Evolutionary conservation across 2,329 filamentous ascomycete genomes (phyloP), one percentile per base, ranked within the genome.

Genomic region (Colletotrichum viniferum): DNA sequence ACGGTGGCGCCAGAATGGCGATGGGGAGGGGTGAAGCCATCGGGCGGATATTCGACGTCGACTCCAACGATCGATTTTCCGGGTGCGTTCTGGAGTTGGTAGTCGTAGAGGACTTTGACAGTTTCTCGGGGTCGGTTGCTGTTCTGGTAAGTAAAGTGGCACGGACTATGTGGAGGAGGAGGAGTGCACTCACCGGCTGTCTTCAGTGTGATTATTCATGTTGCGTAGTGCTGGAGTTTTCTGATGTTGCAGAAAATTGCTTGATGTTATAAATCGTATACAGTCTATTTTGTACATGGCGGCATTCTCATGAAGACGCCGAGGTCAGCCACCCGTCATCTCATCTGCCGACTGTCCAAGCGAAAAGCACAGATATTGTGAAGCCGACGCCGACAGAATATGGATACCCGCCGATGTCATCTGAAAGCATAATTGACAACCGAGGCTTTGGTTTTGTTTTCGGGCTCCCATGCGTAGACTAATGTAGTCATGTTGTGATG

Each of bases 1-100:
- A 87, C 86, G 1, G 85, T 82, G 5, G 86, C 86, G 4, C 85
- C 86, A 3, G 83, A 85, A 70, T 89, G 88, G 1, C 83, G 83
- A 77, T 89, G 87, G 1, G 88, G 85, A 2, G 87, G 87, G 1
- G 86, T 86, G 83, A 75, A 77, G 0, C 71, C 69, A 43, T 78
- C 81, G 0, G 86, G 86, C 1, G 83, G 82, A 60, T 83, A 84
- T 24, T 76, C 77, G 12, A 88, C 78, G 12, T 81, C 81, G n/a
- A 86, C n/a, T 3, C 81, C 82, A 63, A 88, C 78, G 14, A 85
- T 82, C 12, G 81, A 84, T 73, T 85, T 87, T 18, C 83, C 85
- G 0, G 86, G 85, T 9, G 80, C 79, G 64, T 87, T 87, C 58
- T 77, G 72, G 13, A 87, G 80, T 69, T 83, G 81, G 77, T 87